A percentile compares a stretch with the other conserved stretches of the same genome.
Conservation (phyloP, 257 asterid genomes). For the Capsicum baccatum region DNA sequence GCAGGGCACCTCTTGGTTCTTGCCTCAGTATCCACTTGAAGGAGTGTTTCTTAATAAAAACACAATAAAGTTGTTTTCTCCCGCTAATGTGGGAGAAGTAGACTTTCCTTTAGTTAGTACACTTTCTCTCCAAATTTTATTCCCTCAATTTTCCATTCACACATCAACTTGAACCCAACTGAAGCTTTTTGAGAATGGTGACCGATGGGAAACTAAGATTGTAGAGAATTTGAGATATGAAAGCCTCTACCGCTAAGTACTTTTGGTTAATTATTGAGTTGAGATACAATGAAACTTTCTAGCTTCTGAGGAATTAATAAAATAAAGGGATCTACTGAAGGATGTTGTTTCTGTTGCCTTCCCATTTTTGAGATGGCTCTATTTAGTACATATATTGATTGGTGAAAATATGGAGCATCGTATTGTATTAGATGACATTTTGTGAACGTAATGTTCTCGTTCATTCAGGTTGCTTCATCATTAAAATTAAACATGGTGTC, state of each 20-base stretch:
- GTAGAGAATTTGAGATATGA: constrained; percentile 94
- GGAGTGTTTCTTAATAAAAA: too few relatives aligned
- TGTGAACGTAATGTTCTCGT: background rate
- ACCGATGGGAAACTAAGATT: constrained; percentile 93
- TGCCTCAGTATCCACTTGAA: too few relatives aligned
- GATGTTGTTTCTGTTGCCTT: background rate
- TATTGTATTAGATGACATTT: constrained; percentile 1
- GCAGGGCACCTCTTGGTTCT: too few relatives aligned
- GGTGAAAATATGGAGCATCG: background rate
- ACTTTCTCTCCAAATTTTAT: too few relatives aligned
- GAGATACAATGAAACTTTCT: background rate
- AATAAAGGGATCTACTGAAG: constrained; percentile 14
- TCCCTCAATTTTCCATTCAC: too few relatives aligned
- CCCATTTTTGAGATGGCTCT: background rate
- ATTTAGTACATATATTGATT: background rate
- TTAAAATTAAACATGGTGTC: background rate
- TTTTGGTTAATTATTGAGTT: constrained; percentile 7
- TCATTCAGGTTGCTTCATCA: background rate
- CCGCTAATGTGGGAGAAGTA: too few relatives aligned
- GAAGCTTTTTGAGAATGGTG: constrained; percentile 85
- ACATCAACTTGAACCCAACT: too few relatives aligned
- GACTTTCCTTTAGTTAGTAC: too few relatives aligned
- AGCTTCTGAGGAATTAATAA: constrained; percentile 11
- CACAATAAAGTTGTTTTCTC: too few relatives aligned
- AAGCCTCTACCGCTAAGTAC: constrained; percentile 77